A percentile compares a stretch with the other conserved stretches of the same genome.
These are phyloP conservation scores for Nothophoma quercina DNA, from an alignment of 2,329 filamentous ascomycete genomes.

Conservation along the genomic window DNA sequence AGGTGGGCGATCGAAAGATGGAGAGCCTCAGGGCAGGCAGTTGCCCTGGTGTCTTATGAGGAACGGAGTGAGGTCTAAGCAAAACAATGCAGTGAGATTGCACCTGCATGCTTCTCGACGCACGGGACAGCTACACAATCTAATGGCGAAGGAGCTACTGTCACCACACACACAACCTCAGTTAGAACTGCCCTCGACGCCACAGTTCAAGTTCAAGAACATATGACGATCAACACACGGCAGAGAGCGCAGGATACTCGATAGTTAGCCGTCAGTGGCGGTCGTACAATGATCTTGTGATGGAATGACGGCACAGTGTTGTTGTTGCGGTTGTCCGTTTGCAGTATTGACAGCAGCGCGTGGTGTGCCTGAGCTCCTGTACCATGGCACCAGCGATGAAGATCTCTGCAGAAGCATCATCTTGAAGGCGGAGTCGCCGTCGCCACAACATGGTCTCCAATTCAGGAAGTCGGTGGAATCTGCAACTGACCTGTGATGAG, in stretches of 20 bases:
- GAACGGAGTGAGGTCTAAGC: slow-evolving; percentile 10
- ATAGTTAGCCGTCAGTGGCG: neutral
- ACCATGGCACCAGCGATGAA: slow-evolving; percentile 6
- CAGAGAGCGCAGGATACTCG: neutral
- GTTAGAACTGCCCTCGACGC: neutral
- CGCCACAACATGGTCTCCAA: neutral
- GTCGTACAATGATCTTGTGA: neutral
- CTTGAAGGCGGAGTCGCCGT: neutral
- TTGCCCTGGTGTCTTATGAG: slow-evolving; percentile 12
- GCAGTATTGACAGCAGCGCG: slow-evolving; percentile 14
- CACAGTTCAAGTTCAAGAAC: neutral
- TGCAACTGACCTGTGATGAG: neutral
- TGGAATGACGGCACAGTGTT: slow-evolving; percentile 9
- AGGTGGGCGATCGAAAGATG: neutral
- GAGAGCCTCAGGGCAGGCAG: neutral
- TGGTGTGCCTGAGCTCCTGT: slow-evolving; percentile 10
- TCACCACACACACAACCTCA: neutral
- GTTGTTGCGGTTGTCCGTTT: slow-evolving; percentile 10
- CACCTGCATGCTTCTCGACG: slow-evolving; percentile 2
- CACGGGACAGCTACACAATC: neutral
- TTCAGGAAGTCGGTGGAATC: neutral
- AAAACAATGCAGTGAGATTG: slow-evolving; percentile 2
- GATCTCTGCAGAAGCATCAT: slow-evolving; percentile 4
- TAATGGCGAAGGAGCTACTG: neutral
- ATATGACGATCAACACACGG: neutral